These are phyloP conservation scores for Pichia insulana DNA, from an alignment of 805 yeast species.

Conservation along the genomic window DNA sequence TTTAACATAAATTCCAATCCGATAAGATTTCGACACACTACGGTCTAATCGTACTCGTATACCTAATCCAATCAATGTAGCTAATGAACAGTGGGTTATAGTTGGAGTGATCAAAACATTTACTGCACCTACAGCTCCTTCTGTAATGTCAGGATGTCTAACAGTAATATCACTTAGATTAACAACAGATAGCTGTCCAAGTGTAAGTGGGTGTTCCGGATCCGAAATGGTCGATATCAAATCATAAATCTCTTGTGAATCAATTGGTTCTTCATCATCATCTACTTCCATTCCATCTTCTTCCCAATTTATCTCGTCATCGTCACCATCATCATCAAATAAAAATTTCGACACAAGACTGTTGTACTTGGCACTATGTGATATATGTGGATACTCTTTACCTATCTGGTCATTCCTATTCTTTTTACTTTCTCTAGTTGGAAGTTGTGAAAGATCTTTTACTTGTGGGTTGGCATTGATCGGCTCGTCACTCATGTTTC, in stretches of 20 bases:
- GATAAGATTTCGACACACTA: slow-evolving; percentile 74
- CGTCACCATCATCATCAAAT: neutral
- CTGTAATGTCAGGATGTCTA: slow-evolving; percentile 41
- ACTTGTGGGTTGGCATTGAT: slow-evolving; percentile 90
- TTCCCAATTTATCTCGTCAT: neutral
- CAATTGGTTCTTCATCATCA: slow-evolving; percentile 52
- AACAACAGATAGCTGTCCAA: slow-evolving; percentile 92
- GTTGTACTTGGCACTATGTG: neutral
- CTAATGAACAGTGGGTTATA: slow-evolving; percentile 93
- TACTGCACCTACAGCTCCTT: slow-evolving; percentile 57
- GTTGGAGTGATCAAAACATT: slow-evolving; percentile 89
- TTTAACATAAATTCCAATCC: slow-evolving; percentile 71
- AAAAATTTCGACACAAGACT: slow-evolving; percentile 1
- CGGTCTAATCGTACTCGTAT: slow-evolving; percentile 87
- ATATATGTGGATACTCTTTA: slow-evolving; percentile 1
- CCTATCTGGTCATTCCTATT: neutral
- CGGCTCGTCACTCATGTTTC: slow-evolving; percentile 37
- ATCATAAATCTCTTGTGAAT: slow-evolving; percentile 84
- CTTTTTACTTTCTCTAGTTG: slow-evolving; percentile 40
- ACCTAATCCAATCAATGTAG: slow-evolving; percentile 92
- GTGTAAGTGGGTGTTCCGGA: slow-evolving; percentile 94
- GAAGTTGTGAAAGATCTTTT: slow-evolving; percentile 65
- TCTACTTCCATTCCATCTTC: neutral
- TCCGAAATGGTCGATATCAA: slow-evolving; percentile 81
- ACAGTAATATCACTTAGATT: slow-evolving; percentile 75